Conservation (phyloP, 768 basidiomycete species). For the Scleroderma citrinum region DNA sequence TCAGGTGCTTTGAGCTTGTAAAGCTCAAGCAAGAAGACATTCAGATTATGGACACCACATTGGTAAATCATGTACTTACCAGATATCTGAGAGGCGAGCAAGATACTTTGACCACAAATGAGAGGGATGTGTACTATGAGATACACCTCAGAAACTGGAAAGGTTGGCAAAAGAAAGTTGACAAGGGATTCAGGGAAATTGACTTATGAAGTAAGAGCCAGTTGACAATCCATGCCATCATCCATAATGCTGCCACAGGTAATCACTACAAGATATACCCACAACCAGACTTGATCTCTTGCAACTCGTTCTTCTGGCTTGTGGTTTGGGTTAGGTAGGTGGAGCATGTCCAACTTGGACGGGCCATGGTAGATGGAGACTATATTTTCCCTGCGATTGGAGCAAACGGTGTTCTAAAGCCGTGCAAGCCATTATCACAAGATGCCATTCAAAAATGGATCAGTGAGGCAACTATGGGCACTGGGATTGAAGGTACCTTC, state of each 20-base stretch:
- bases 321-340: too few species aligned
- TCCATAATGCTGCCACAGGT: neutral
- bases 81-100: conserved; percentile 2
- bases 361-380: too few species aligned
- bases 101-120: neutral
- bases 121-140: conserved; percentile 14
- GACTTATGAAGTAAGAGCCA: conserved; percentile 9
- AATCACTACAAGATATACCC: neutral
- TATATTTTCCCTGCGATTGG: too few species aligned
- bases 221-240: neutral
- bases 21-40: conserved; percentile 20
- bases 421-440: too few species aligned
- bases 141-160: conserved; percentile 18
- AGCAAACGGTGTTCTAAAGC: too few species aligned
- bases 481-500: too few species aligned
- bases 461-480: too few species aligned
- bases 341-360: too few species aligned
- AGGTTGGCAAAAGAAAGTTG: conserved; percentile 21
- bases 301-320: too few species aligned
- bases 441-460: too few species aligned
- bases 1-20: conserved; percentile 29
- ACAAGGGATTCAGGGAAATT: conserved; percentile 18
- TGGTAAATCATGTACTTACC: neutral
- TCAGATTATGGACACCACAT: neutral
- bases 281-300: neutral